Evolutionary conservation across 2,329 filamentous ascomycete species (phyloP).

Genomic region (Penicillium sp.): DNA sequence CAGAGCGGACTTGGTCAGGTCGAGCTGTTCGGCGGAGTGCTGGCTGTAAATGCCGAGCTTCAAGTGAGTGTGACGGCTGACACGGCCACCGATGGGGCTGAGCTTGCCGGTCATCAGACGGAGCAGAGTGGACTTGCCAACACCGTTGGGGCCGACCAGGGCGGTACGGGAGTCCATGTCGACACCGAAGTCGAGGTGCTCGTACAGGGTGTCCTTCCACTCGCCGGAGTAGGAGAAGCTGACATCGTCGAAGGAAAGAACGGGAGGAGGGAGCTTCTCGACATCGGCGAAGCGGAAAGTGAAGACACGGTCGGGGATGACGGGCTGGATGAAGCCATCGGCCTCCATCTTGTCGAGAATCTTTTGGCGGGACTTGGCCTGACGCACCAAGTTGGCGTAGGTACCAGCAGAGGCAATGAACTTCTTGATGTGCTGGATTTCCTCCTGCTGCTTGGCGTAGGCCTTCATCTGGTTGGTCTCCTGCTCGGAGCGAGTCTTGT

Average conservation of each 20-base stretch:
- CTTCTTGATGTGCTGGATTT: slow-evolving; percentile 99
- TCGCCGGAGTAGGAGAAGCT: slow-evolving; percentile 97
- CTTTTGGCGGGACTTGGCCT: slow-evolving; percentile 99
- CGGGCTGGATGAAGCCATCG: slow-evolving; percentile 94
- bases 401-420: slow-evolving; percentile 99
- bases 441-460: slow-evolving; percentile 98
- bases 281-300: slow-evolving; percentile 98
- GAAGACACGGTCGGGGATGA: slow-evolving; percentile 81
- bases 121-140: slow-evolving; percentile 95
- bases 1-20: slow-evolving; percentile 93
- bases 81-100: slow-evolving; percentile 74
- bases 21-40: slow-evolving; percentile 97
- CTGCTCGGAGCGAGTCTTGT: slow-evolving; percentile 90
- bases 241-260: slow-evolving; percentile 93
- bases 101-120: slow-evolving; percentile 96
- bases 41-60: slow-evolving; percentile 98
- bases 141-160: slow-evolving; percentile 97
- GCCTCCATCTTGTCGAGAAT: slow-evolving; percentile 99
- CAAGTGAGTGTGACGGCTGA: slow-evolving; percentile 93
- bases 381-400: slow-evolving; percentile 97
- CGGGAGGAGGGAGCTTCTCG: slow-evolving; percentile 97
- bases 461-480: slow-evolving; percentile 99
- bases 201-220: slow-evolving; percentile 86
- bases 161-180: slow-evolving; percentile 99
- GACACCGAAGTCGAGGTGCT: slow-evolving; percentile 94